Evolutionary conservation across 1,284 basidiomycete genomes (phyloP).

Genomic region (Neolentinus lepideus): DNA sequence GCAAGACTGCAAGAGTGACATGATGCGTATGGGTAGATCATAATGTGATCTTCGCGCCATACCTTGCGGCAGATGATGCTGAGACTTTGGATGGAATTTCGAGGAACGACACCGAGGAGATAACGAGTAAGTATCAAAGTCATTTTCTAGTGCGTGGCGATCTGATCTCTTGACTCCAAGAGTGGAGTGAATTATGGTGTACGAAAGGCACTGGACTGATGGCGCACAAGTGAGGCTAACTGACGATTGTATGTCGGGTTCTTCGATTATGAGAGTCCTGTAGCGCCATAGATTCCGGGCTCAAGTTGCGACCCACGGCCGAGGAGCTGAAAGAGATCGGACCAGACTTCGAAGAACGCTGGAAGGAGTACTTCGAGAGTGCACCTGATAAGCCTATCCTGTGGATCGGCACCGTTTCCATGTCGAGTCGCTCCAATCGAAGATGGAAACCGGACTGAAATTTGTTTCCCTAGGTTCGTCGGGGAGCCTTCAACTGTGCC

Average conservation of each 20-base stretch:
- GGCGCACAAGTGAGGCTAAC: constrained; percentile 36
- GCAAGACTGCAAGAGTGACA: background rate
- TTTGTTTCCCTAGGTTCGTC: constrained; percentile 14
- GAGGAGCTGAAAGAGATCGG: constrained; percentile 37
- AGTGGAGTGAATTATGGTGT: constrained; percentile 32
- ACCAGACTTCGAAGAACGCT: constrained; percentile 32
- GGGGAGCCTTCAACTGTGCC: constrained; percentile 18
- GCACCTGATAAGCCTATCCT: constrained; percentile 43
- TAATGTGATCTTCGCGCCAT: constrained; percentile 10
- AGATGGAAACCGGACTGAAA: background rate
- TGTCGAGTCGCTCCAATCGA: constrained; percentile 10
- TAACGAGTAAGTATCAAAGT: constrained; percentile 20
- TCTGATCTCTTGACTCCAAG: constrained; percentile 18
- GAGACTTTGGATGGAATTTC: constrained; percentile 14
- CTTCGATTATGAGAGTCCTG: background rate
- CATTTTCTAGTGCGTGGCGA: background rate
- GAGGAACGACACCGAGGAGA: constrained; percentile 21
- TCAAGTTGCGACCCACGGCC: constrained; percentile 39
- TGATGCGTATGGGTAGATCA: constrained; percentile 11
- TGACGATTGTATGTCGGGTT: background rate
- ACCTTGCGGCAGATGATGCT: constrained; percentile 10
- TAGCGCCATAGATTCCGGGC: constrained; percentile 36
- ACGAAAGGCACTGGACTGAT: constrained; percentile 38
- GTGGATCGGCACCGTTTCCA: constrained; percentile 22
- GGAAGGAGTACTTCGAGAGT: constrained; percentile 34